These are phyloP conservation scores for Globisporangium megalacanthum DNA, from an alignment of 352 stramenopile genomes.

Conservation along the genomic window DNA sequence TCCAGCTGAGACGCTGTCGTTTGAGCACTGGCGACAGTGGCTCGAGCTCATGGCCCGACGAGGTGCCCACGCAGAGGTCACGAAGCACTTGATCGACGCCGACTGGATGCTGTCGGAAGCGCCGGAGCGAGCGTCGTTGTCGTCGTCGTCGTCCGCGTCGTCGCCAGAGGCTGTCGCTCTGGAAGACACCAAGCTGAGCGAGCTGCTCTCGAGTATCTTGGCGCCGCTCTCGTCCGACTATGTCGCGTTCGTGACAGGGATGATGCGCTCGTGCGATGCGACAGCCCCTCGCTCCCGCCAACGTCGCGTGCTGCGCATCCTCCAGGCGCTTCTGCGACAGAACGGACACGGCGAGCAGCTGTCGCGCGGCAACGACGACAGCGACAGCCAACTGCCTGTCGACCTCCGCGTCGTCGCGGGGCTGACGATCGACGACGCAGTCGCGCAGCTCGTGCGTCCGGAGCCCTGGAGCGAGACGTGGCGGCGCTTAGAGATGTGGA, in stretches of 20 bases:
- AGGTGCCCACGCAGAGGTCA: conserved; percentile 46
- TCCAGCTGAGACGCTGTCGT: conserved; percentile 16
- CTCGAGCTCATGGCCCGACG: conserved; percentile 34
- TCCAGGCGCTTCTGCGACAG: conserved; percentile 30
- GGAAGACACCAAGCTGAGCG: conserved; percentile 27
- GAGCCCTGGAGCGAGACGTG: conserved; percentile 32
- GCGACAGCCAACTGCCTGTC: conserved; percentile 15
- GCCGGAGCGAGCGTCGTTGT: background rate
- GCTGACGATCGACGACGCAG: conserved; percentile 11
- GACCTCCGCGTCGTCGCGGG: conserved; percentile 8
- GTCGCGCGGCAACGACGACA: conserved; percentile 1
- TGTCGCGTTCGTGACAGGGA: conserved; percentile 34
- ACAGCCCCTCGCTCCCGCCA: conserved; percentile 22
- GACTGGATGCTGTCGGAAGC: conserved; percentile 36
- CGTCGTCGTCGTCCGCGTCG: background rate
- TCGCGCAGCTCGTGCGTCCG: conserved; percentile 24
- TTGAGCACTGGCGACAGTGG: conserved; percentile 46
- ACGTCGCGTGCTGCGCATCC: conserved; percentile 27
- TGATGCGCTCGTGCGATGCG: conserved; percentile 27
- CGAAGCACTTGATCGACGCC: conserved; percentile 43
- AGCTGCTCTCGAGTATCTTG: conserved; percentile 38
- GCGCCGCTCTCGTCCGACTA: conserved; percentile 39
- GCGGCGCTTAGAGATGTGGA: conserved; percentile 41
- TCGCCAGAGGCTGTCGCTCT: conserved; percentile 5
- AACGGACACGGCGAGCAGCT: conserved; percentile 18